Evolutionary conservation across 176 grass and related monocot genomes (phyloP), one percentile per base, ranked within the genome.

Genomic region (Melocanna baccifera): DNA sequence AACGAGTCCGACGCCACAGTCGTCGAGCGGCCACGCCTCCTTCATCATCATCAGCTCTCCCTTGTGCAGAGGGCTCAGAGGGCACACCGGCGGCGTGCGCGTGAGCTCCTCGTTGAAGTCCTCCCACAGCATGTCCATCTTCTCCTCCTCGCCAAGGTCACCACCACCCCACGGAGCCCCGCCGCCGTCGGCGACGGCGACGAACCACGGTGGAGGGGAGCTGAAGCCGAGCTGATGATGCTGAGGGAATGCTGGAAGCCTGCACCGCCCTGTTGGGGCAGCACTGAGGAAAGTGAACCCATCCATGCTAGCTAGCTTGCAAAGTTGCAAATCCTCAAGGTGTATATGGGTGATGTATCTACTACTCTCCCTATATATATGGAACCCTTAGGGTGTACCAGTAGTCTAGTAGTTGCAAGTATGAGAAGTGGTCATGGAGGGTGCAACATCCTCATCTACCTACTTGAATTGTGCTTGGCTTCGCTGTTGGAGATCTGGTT

Each of bases 91-190:
- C 10, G 87, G 88, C 81, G 46, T 11, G 51, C 87, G 75, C 3
- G 61, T 46, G 1, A 98, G 87, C 79, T 98, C 95, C 80, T 98
- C 95, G 50, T 98, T 98, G 89, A 98, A 98, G 81, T 91, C 83
- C 89, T 98, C 95, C 95, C 95, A 98, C 71, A 98, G 86, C 91
- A 95, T 87, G 80, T 98, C 95, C 95, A 98, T 98, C 87, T 90
- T 94, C 52, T 98, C 92, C 64, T 93, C 92, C 22, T 84, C 53
- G 29, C 62, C 28, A 16, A 18, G 62, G 1, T 76, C 85, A 1
- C 71, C 42, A 22, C 25, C 55, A 1, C 19, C 23, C 18, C 65
- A 47, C 78, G 3, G 30, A 14, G 11, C 28, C 0, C 18, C 73
- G 12, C 22, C 67, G 22, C 41, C 43, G 64, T 19, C 36, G 25